Base-by-base conservation (phyloP, 371 early-diverging fungal species). In the Thermomucor indicae-seudaticae region DNA sequence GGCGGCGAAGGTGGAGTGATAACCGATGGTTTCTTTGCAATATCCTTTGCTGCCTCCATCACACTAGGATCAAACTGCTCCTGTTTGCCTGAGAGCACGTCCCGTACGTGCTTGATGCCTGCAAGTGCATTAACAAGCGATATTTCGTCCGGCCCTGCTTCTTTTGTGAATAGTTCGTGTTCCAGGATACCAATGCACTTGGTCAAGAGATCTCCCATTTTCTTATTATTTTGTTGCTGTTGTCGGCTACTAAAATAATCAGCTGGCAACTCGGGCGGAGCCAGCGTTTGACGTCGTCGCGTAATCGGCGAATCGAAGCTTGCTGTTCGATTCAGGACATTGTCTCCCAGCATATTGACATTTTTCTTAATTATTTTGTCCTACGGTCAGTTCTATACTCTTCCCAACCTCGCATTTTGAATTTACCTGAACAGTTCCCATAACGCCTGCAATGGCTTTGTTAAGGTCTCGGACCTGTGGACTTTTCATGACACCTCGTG, bases 61-160 rank as follows among this genome's bases (percentile, higher is more conserved):
- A 73, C 71, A 17, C 64, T 62, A 1, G 76, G 56, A 47, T 84
- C 75, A 40, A 82, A 67, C 7, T 74, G 69, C 27, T 53, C 50
- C 11, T 75, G 65, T 34, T 75, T 66, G 3, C 81, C 83, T 6
- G 67, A 45, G 17, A 85, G 49, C 6, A 82, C 74, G 62, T 85
- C 85, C 4, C 83, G 73, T 0, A 83, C 69, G 49, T 85, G 83
- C 39, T 82, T 83, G 31, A 85, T 59, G 0, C 81, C 81, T 19
- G 66, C 72, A 1, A 83, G 60, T 1, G 79, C 83, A 42, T 65
- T 58, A 24, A 72, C 58, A 1, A 76, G 30, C 0, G 57, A 49
- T 7, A 69, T 70, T 22, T 70, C 72, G 14, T 72, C 54, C 31
- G 52, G 43, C 5, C 52, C 43, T 16, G 25, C 23, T 48, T 47